phyloP scores from a whole-genome alignment of 1,139 yeast species.

The Candida glucosophila region DNA sequence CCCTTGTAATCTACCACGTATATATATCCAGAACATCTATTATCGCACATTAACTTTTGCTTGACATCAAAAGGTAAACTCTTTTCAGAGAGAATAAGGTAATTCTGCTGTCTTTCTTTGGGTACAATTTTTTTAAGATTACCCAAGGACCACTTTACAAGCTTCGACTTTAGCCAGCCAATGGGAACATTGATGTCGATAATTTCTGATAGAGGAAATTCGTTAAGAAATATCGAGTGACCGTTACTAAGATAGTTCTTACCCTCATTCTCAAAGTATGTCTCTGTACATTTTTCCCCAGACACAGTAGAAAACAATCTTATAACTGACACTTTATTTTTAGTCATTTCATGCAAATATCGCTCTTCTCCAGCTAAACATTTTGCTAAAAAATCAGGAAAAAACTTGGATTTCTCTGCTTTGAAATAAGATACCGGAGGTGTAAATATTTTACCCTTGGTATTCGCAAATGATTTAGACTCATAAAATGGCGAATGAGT shows the following conservation, averaged over 20 bases:
- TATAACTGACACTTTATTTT: conserved; percentile 52
- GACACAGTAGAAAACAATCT: conserved; percentile 61
- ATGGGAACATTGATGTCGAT: conserved; percentile 72
- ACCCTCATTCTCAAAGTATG: conserved; percentile 42
- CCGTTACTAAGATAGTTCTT: conserved; percentile 29
- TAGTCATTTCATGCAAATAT: conserved; percentile 26
- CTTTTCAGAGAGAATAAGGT: conserved; percentile 57
- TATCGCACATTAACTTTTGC: conserved; percentile 57
- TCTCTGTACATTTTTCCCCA: conserved; percentile 61
- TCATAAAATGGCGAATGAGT: conserved; percentile 85
- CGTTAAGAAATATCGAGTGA: conserved; percentile 18
- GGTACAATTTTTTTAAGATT: conserved; percentile 37
- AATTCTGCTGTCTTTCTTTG: conserved; percentile 43
- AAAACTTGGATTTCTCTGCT: conserved; percentile 65
- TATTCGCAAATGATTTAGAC: conserved; percentile 66
- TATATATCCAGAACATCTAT: conserved; percentile 76
- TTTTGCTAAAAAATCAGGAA: conserved; percentile 73
- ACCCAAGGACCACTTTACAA: conserved; percentile 47
- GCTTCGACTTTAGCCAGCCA: conserved; percentile 54
- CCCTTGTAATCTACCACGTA: conserved; percentile 68
- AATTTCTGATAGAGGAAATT: conserved; percentile 52
- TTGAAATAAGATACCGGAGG: conserved; percentile 75
- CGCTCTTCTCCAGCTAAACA: conserved; percentile 38
- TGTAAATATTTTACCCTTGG: conserved; percentile 76
- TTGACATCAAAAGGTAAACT: conserved; percentile 53